A percentile compares a stretch with the other conserved stretches of the same genome.
These are phyloP conservation scores for Erucastrum elatum DNA, from an alignment of 345 rosid species.

Conservation along the genomic window DNA sequence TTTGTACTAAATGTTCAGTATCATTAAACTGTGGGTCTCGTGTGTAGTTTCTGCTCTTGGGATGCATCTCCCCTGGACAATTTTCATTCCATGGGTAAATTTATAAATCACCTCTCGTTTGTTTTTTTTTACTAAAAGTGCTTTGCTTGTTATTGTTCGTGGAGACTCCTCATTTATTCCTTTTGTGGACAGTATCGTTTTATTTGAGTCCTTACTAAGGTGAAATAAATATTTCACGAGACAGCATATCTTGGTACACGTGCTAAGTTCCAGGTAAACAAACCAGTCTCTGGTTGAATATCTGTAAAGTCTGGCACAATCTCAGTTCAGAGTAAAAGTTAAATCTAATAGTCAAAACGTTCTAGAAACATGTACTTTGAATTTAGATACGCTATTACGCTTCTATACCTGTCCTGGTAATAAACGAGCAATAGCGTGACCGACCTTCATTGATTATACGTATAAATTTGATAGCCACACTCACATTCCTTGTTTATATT, in stretches of 20 bases:
- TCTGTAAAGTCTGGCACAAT: background rate
- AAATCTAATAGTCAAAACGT: background rate
- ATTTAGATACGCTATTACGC: background rate
- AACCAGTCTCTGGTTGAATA: background rate
- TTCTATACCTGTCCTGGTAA: background rate
- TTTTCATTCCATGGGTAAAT: slow-evolving; percentile 33
- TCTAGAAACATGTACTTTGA: background rate
- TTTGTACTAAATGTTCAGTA: background rate
- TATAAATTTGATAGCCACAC: background rate
- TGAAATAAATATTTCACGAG: slow-evolving; percentile 2
- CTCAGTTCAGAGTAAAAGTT: background rate
- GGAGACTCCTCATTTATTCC: background rate
- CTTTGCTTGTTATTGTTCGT: slow-evolving; percentile 3
- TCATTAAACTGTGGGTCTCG: slow-evolving; percentile 3
- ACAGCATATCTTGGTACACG: background rate
- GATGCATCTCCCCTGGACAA: slow-evolving; percentile 40
- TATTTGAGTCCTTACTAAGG: background rate
- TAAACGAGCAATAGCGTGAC: slow-evolving; percentile 8
- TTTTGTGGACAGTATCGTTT: background rate
- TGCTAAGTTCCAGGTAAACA: background rate
- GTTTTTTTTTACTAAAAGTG: background rate
- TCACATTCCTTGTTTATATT: background rate
- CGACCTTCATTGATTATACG: slow-evolving; percentile 1
- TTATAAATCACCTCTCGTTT: slow-evolving; percentile 20
- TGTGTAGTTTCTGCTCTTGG: slow-evolving; percentile 33